These are phyloP conservation scores for Bolboschoenoplectus hybrid DNA, from an alignment of 202 grass and related monocot species.

Conservation along the genomic window DNA sequence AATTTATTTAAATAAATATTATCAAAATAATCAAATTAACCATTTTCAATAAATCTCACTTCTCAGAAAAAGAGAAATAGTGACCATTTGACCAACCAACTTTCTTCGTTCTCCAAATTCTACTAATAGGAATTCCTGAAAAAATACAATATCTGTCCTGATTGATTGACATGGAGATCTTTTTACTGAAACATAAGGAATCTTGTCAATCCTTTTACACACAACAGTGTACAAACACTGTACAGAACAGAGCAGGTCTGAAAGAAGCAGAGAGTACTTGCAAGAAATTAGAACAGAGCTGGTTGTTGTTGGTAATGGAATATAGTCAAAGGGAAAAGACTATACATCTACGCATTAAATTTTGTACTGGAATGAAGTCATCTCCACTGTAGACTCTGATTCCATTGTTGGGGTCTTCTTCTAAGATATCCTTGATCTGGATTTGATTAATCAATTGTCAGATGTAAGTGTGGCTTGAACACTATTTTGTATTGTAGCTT, in stretches of 20 bases:
- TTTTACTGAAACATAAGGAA: slow-evolving; percentile 46
- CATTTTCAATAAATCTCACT: too few species aligned
- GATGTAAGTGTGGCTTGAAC: too few species aligned
- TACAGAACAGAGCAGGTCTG: slow-evolving; percentile 33
- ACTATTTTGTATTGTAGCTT: too few species aligned
- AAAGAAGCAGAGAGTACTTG: slow-evolving; percentile 22
- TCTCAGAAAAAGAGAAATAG: too few species aligned
- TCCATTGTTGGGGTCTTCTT: neutral
- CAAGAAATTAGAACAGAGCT: slow-evolving; percentile 14
- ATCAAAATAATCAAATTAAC: too few species aligned
- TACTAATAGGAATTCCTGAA: too few species aligned
- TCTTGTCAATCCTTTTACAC: slow-evolving; percentile 44
- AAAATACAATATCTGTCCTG: neutral
- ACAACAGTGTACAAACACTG: slow-evolving; percentile 29
- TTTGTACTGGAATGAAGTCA: slow-evolving; percentile 32
- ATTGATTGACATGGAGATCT: neutral
- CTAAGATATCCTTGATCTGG: neutral
- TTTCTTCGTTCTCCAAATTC: too few species aligned
- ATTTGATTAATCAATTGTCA: too few species aligned
- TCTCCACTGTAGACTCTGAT: slow-evolving; percentile 34
- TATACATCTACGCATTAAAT: slow-evolving; percentile 36
- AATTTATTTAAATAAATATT: too few species aligned
- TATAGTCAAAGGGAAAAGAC: slow-evolving; percentile 54
- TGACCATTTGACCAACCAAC: too few species aligned
- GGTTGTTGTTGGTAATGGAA: slow-evolving; percentile 37